Percentiles rank a stretch among this genome's conserved stretches.
Conservation (phyloP, 2,329 filamentous ascomycete species). For the Drechslerella dactyloides region DNA sequence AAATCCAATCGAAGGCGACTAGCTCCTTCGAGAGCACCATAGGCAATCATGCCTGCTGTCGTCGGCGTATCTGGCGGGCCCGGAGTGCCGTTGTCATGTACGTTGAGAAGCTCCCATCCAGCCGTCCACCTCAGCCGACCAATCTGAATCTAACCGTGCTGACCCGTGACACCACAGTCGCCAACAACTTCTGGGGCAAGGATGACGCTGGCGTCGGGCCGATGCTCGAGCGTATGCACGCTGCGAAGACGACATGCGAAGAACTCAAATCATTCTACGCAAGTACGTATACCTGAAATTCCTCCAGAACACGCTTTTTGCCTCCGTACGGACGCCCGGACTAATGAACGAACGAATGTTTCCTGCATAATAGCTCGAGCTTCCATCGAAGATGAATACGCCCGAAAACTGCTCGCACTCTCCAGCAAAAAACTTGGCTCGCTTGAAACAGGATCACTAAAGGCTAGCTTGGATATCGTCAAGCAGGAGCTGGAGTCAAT, state of each 20-base stretch:
- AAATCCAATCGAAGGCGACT: not conserved
- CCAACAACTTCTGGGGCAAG: constrained; percentile 99
- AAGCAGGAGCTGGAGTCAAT: constrained; percentile 89
- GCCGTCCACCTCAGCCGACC: constrained; percentile 54
- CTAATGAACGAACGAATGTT: not conserved
- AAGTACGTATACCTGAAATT: constrained; percentile 64
- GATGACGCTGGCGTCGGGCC: constrained; percentile 94
- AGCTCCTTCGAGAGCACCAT: constrained; percentile 27
- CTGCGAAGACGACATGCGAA: constrained; percentile 91
- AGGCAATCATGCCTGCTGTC: constrained; percentile 43
- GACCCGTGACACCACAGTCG: constrained; percentile 68
- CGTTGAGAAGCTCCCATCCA: constrained; percentile 55
- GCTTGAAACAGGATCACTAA: constrained; percentile 81
- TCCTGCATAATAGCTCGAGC: constrained; percentile 70
- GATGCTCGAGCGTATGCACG: constrained; percentile 90
- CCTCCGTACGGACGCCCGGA: not conserved
- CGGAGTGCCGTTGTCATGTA: constrained; percentile 73
- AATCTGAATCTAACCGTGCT: constrained; percentile 16
- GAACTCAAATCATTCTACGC: constrained; percentile 91
- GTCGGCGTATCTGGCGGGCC: constrained; percentile 64
- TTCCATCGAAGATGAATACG: constrained; percentile 94
- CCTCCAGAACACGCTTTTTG: not conserved
- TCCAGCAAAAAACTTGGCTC: constrained; percentile 89
- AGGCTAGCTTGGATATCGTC: constrained; percentile 82
- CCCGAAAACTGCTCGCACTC: constrained; percentile 83